These are phyloP conservation scores for Salvia hispanica DNA, from an alignment of 257 asterid species.

Conservation along the genomic window DNA sequence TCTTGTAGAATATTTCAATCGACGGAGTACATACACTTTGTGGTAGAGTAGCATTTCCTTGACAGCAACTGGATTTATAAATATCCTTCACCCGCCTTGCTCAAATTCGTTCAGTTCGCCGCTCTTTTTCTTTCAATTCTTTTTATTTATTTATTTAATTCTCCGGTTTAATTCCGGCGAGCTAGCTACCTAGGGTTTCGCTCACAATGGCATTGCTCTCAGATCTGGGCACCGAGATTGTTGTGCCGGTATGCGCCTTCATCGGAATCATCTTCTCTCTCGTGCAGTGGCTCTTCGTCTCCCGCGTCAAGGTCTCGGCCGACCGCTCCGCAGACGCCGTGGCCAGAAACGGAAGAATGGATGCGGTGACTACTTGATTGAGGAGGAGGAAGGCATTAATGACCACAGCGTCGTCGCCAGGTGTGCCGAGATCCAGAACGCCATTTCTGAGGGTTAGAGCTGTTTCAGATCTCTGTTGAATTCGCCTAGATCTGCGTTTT, in stretches of 20 bases:
- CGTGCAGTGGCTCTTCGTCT: conserved; percentile 70
- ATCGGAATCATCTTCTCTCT: conserved; percentile 76
- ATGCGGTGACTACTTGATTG: conserved; percentile 62
- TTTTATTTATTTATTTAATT: neutral
- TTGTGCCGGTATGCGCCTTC: conserved; percentile 71
- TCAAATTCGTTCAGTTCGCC: conserved; percentile 20
- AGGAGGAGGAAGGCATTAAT: conserved; percentile 79
- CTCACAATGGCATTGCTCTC: conserved; percentile 57
- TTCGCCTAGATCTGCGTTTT: conserved; percentile 34
- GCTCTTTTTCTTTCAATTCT: conserved; percentile 5
- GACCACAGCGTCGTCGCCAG: conserved; percentile 67
- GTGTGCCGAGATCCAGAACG: conserved; percentile 89
- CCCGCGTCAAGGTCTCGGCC: conserved; percentile 67
- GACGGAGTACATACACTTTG: no score
- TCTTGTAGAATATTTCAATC: no score
- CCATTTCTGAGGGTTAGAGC: conserved; percentile 83
- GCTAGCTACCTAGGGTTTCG: conserved; percentile 31
- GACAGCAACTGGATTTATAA: no score
- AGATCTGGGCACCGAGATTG: conserved; percentile 70
- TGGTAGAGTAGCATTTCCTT: no score
- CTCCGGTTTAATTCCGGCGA: conserved; percentile 31
- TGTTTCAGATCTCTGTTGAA: conserved; percentile 31
- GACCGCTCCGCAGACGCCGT: conserved; percentile 36
- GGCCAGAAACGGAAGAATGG: conserved; percentile 56
- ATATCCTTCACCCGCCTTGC: no score